Evolutionary conservation across 2,329 filamentous ascomycete genomes (phyloP).

Genomic region (Cladosporium sp.): DNA sequence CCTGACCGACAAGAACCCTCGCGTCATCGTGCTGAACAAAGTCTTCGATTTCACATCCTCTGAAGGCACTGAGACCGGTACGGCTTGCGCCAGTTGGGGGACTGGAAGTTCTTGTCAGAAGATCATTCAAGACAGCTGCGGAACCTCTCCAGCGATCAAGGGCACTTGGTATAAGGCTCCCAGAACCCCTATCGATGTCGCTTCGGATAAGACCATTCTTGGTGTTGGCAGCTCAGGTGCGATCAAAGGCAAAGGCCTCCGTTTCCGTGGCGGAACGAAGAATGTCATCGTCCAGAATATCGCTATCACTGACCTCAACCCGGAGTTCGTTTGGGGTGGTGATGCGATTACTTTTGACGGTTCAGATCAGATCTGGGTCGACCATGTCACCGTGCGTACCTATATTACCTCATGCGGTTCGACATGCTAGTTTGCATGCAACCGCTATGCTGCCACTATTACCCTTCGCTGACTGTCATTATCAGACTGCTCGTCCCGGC

Average conservation of each 20-base stretch:
- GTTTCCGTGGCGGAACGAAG: conserved; percentile 32
- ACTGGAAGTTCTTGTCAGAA: conserved; percentile 41
- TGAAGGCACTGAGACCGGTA: conserved; percentile 39
- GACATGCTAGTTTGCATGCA: neutral
- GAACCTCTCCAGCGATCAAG: conserved; percentile 29
- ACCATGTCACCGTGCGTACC: conserved; percentile 26
- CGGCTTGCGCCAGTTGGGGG: conserved; percentile 62
- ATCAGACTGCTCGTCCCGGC: conserved; percentile 42
- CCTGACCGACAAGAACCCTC: neutral
- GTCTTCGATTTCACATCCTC: conserved; percentile 50
- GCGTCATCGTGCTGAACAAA: neutral
- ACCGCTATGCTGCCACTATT: neutral
- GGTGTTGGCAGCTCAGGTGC: conserved; percentile 36
- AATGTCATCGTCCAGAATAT: conserved; percentile 43
- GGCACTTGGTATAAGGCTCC: neutral
- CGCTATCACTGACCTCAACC: conserved; percentile 36
- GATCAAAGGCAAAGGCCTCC: conserved; percentile 43
- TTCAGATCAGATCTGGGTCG: conserved; percentile 35
- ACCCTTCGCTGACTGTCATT: neutral
- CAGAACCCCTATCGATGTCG: neutral
- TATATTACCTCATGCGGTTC: neutral
- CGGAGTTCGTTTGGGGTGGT: conserved; percentile 36
- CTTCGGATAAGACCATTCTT: conserved; percentile 40
- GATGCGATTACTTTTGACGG: conserved; percentile 34
- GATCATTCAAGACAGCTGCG: conserved; percentile 60